Evolutionary conservation across 2,329 filamentous ascomycete species (phyloP).

Genomic region (Cladophialophora yegresii): DNA sequence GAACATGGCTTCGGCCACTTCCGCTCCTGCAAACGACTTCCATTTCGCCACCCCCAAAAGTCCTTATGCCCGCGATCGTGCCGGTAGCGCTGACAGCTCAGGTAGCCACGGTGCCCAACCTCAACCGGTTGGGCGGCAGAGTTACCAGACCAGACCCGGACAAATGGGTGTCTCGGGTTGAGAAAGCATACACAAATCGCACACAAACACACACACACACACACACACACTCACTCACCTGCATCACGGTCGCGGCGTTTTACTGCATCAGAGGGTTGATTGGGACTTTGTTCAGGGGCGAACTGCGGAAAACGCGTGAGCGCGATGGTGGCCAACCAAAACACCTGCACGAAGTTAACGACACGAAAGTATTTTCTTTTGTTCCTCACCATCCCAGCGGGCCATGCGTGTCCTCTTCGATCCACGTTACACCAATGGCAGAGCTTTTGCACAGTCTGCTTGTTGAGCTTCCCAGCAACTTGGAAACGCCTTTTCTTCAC

Average conservation of each 20-base stretch:
- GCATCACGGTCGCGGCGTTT: constrained; percentile 5
- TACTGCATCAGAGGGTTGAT: constrained; percentile 1
- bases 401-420: background rate
- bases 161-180: constrained; percentile 33
- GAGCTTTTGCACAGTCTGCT: constrained; percentile 5
- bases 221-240: too few relatives aligned
- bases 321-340: constrained; percentile 1
- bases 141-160: constrained; percentile 35
- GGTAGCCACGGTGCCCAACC: constrained; percentile 29
- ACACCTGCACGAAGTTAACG: constrained; percentile 18
- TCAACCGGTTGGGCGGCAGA: constrained; percentile 31
- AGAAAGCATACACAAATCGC: constrained; percentile 2
- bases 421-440: constrained; percentile 1
- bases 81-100: constrained; percentile 34
- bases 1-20: constrained; percentile 34
- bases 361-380: constrained; percentile 20
- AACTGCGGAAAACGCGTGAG: background rate
- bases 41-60: constrained; percentile 33
- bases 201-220: too few relatives aligned
- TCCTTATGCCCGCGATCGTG: constrained; percentile 34
- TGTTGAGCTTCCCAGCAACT: background rate
- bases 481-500: background rate
- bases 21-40: constrained; percentile 28
- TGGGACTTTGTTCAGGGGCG: background rate
- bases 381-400: background rate